A percentile compares a stretch with the other conserved stretches of the same genome.
phyloP scores from a whole-genome alignment of 2,329 filamentous ascomycete species.

The Cladosporium velox region DNA sequence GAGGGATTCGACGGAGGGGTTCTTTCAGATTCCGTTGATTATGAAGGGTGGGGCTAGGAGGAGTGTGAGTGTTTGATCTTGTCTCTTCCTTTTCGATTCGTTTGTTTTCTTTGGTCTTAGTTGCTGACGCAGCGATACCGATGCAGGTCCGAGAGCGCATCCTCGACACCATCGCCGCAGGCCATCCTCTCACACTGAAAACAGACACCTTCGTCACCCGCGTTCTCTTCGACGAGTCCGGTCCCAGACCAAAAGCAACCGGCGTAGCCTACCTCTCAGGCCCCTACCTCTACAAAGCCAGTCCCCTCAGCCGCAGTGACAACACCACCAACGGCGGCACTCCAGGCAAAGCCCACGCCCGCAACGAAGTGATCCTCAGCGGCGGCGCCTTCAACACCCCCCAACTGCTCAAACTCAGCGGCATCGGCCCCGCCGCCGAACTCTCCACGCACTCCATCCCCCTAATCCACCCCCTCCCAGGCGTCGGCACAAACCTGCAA shows the following conservation, averaged over 20 bases:
- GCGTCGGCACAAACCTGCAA: conserved; percentile 62
- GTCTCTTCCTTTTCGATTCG: not conserved
- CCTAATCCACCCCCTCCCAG: conserved; percentile 57
- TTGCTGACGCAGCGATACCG: too few relatives aligned
- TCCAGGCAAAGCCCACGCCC: conserved; percentile 43
- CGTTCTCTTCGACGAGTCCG: conserved; percentile 57
- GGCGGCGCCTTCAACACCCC: conserved; percentile 63
- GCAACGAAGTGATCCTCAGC: conserved; percentile 47
- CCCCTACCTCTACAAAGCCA: conserved; percentile 42
- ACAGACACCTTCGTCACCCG: conserved; percentile 67
- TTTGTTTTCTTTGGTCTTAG: not conserved
- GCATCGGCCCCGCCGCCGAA: conserved; percentile 60
- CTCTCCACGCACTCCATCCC: conserved; percentile 57
- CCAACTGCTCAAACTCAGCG: conserved; percentile 64
- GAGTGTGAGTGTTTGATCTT: conserved; percentile 40
- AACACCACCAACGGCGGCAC: conserved; percentile 34
- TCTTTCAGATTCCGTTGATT: conserved; percentile 62
- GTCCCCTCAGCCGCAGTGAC: conserved; percentile 28
- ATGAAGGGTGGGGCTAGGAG: conserved; percentile 40
- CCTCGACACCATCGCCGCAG: conserved; percentile 50
- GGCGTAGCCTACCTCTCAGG: conserved; percentile 49
- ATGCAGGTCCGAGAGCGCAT: conserved; percentile 57
- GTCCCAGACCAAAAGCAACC: conserved; percentile 45
- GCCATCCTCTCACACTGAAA: conserved; percentile 57
- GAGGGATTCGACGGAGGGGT: conserved; percentile 51